Base-by-base conservation (phyloP, 2,329 filamentous ascomycete species). In the Phymatotrichopsis omnivora region DNA sequence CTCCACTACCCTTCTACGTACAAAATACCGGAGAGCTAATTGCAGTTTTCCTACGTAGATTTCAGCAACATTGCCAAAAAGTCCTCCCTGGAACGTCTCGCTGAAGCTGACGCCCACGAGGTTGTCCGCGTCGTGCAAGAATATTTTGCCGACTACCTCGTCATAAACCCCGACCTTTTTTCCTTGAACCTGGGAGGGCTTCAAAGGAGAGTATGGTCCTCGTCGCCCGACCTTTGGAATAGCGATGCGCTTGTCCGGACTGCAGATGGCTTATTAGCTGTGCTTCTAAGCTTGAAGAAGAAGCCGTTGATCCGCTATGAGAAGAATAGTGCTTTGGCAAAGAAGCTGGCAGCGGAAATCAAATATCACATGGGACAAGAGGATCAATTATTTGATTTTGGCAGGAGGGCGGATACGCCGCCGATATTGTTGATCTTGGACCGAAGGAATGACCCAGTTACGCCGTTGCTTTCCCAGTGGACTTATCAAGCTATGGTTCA, bases 401-500 rank as follows among this genome's bases (percentile, higher is more conserved):
- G 52, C 12, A 76, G 89, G 54, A 87, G 85, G 63, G 82, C 87
- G 41, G 91, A 98, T 63, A 98, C 91, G 0, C 84, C 89, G 7
- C 91, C 93, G 0, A 87, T 98, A 57, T 70, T 98, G 11, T 72
- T 98, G 25, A 76, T 98, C 42, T 67, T 98, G 23, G 91, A 98
- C 64, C 78, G 91, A 31, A 76, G 91, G 62, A 87, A 95, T 61
- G 91, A 98, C 59, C 89, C 91, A 0, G 82, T 96, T 39, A 98
- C 91, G 3, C 91, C 91, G 0, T 68, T 98, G 8, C 72, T 98
- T 37, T 94, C 86, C 2, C 91, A 98, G 62, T 98, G 91, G 91
- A 98, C 91, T 20, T 98, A 98, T 60, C 91, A 98, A 65, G 91
- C 91, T n/a, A 98, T 98, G 87, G 91, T 98, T 1, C 91, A 98